Evolutionary conservation across 2,329 filamentous ascomycete genomes (phyloP), one percentile per base, ranked within the genome.

Genomic region (Neofusicoccum laricinum): DNA sequence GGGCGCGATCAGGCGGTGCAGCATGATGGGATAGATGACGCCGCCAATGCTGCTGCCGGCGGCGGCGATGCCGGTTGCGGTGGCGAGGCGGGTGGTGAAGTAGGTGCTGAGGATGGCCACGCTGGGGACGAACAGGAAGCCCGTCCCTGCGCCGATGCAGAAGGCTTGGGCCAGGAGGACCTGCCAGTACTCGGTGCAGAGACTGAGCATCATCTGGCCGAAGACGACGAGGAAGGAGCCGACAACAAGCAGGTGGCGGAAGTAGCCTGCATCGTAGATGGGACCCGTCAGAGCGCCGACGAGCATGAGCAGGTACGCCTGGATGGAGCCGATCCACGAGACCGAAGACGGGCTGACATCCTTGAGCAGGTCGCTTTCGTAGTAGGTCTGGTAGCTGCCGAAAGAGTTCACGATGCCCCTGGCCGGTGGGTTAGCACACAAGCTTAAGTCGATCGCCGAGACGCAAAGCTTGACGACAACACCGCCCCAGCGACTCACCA

Each of bases 1-100:
- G n/a, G 76, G 72, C 0, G 84, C 84, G 7, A 86, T 79, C 21
- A 90, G 76, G 59, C 84, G 81, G 68, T 86, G 81, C 70, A 90
- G 83, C 3, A 84, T 75, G 58, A 85, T 83, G 0, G 83, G 82
- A 17, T 64, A 64, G 61, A 66, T 21, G 11, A 57, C 66, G 67
- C 40, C 67, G 12, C 75, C 72, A 6, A 82, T 69, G 14, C 72
- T 76, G 41, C 74, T 77, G 0, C 81, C 81, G 4, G 78, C 72
- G 2, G 81, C 79, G 2, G 79, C 80, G 17, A 83, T 63, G 11
- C 81, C 81, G n/a, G 79, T 78, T 0, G 79, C 80, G 0, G 76
- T 75, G 0, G 79, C 80, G 17, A 82, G 73, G 11, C 72, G 73
- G 1, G 76, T 80, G 46, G 71, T 77, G 71, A 83, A 84, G 68